These are phyloP conservation scores for Colletotrichum tanaceti DNA, from an alignment of 2,329 filamentous ascomycete species.

Conservation along the genomic window DNA sequence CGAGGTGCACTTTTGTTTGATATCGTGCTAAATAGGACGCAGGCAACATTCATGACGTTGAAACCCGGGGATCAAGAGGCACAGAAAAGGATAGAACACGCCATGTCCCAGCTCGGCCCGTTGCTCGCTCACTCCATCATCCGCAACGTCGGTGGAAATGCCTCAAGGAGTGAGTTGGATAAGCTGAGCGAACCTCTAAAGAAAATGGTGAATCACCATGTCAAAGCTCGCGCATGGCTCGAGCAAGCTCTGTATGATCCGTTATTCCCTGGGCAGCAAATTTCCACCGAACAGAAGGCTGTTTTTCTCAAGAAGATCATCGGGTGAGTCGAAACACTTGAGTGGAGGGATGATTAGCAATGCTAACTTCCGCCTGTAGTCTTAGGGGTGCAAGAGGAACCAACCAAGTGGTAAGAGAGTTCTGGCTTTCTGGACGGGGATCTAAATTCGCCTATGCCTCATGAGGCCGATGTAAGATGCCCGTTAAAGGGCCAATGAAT, in stretches of 20 bases:
- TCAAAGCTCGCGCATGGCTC: constrained; percentile 70
- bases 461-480: constrained; percentile 46
- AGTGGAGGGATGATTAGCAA: not conserved
- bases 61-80: constrained; percentile 56
- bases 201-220: constrained; percentile 70
- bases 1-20: too few species aligned
- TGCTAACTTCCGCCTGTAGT: constrained; percentile 51
- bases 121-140: constrained; percentile 69
- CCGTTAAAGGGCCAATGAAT: not conserved
- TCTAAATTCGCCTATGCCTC: constrained; percentile 71
- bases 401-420: constrained; percentile 75
- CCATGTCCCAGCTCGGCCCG: constrained; percentile 71
- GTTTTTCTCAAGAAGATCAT: constrained; percentile 75
- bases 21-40: constrained; percentile 16
- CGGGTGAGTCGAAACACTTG: constrained; percentile 57
- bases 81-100: constrained; percentile 58
- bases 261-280: constrained; percentile 69
- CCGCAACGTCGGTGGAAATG: constrained; percentile 75
- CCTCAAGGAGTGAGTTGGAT: constrained; percentile 78
- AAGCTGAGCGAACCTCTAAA: constrained; percentile 77
- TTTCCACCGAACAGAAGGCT: constrained; percentile 69
- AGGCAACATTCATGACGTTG: constrained; percentile 67
- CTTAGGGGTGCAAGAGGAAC: constrained; percentile 73
- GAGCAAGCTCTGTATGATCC: constrained; percentile 67
- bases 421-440: constrained; percentile 76